phyloP scores from a whole-genome alignment of 495 filamentous ascomycete genomes.

The Parmelia sp. region DNA sequence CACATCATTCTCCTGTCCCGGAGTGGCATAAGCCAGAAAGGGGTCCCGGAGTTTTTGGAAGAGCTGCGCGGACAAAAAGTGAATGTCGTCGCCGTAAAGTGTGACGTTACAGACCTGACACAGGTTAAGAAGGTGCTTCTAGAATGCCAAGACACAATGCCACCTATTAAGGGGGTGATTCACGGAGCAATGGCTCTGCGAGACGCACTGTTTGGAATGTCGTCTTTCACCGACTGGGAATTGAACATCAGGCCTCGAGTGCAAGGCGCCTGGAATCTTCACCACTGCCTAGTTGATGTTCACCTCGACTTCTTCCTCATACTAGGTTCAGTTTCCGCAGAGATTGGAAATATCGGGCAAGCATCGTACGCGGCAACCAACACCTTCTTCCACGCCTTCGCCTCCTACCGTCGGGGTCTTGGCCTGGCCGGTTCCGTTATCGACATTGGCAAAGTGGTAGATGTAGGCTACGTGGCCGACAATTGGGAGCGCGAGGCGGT shows the following conservation, averaged over 20 bases:
- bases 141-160: slow-evolving; percentile 31
- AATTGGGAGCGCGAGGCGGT: background rate
- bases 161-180: slow-evolving; percentile 50
- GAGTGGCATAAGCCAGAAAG: background rate
- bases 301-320: slow-evolving; percentile 30
- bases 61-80: slow-evolving; percentile 16
- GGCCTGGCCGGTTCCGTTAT: slow-evolving; percentile 35
- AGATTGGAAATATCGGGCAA: slow-evolving; percentile 31
- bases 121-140: slow-evolving; percentile 11
- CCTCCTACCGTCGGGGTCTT: slow-evolving; percentile 28
- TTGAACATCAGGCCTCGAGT: slow-evolving; percentile 49
- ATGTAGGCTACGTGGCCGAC: slow-evolving; percentile 38
- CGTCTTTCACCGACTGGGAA: slow-evolving; percentile 44
- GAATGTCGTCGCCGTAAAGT: slow-evolving; percentile 28
- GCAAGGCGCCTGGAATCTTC: slow-evolving; percentile 40
- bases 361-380: slow-evolving; percentile 41
- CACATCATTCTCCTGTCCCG: slow-evolving; percentile 51
- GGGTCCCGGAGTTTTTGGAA: slow-evolving; percentile 24
- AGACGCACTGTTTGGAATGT: slow-evolving; percentile 50
- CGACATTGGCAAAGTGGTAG: slow-evolving; percentile 37
- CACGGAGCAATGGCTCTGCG: slow-evolving; percentile 32
- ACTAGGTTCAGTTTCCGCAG: slow-evolving; percentile 16
- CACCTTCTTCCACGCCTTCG: slow-evolving; percentile 39
- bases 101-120: slow-evolving; percentile 35
- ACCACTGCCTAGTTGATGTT: slow-evolving; percentile 35